Evolutionary conservation across 768 basidiomycete species (phyloP), one percentile per base, ranked within the genome.

Genomic region (Termitomyces sp.): DNA sequence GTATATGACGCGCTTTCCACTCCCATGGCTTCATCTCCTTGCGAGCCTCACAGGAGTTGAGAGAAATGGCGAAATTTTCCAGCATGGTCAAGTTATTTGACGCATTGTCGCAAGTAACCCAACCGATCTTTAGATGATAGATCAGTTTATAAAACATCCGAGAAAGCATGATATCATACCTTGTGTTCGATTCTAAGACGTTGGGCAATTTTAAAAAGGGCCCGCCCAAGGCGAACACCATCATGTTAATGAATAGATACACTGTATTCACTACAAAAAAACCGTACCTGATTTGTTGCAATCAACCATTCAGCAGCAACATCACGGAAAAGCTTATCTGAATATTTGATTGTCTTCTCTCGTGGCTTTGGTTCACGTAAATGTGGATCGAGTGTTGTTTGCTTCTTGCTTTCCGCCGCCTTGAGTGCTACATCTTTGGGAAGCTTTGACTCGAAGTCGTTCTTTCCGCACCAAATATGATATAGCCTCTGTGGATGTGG

Each of bases 291-390:
- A 16, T 33, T 36, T 36, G 72, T 75, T 16, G 60, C 60, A 33
- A 73, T 58, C 3, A 76, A 57, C 74, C 75, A 76, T 50, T 74
- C 61, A 20, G 69, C 57, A 3, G 71, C 71, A 2, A 66, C 67
- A 22, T 68, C 40, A 5, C 46, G 44, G 51, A 73, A 74, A 5
- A 62, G 29, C 11, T 50, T 38, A 42, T 74, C 63, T 0, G 66
- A 57, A 57, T 75, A 75, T 0, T 57, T 60, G n/a, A 72, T 51
- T 9, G 66, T 49, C 18, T 39, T 27, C 35, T 66, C 63, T 12
- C 32, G 45, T 15, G 53, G 56, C 29, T 41, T 45, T 20, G 33
- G 23, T 47, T 62, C 60, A 33, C 35, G 44, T 12, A 72, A 56
- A 50, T 72, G 66, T 1, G 22, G 35, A 42, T 73, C 63, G 6